Conservation (phyloP, 495 filamentous ascomycete species). For the Glutinoglossum americanum region DNA sequence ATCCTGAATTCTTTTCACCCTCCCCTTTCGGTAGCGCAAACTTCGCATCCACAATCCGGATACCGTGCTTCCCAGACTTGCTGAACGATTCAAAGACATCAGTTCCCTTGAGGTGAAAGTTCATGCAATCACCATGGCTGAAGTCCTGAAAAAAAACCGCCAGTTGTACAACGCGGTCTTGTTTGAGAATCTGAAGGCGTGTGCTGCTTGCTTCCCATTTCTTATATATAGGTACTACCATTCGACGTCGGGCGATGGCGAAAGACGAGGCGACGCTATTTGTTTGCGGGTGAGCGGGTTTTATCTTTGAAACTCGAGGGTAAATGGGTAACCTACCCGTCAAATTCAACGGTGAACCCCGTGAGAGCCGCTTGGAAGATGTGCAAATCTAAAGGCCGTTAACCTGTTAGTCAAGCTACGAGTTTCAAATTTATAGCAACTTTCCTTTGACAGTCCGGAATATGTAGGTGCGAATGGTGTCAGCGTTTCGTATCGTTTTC, state of each 20-base stretch:
- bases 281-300: background rate
- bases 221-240: conserved; percentile 78
- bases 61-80: conserved; percentile 39
- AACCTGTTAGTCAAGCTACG: background rate
- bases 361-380: conserved; percentile 55
- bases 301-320: background rate
- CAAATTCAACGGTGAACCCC: conserved; percentile 53
- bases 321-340: conserved; percentile 24
- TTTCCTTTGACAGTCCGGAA: conserved; percentile 20
- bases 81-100: conserved; percentile 56
- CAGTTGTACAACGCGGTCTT: conserved; percentile 49
- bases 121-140: conserved; percentile 65
- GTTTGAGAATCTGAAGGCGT: conserved; percentile 57
- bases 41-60: conserved; percentile 72
- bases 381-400: conserved; percentile 34
- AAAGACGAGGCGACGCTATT: conserved; percentile 42
- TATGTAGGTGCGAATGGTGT: conserved; percentile 28
- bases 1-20: conserved; percentile 36
- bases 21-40: conserved; percentile 54
- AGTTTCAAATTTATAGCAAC: background rate
- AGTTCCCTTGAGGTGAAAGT: conserved; percentile 58
- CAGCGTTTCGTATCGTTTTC: conserved; percentile 15
- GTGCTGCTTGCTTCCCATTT: conserved; percentile 62
- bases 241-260: conserved; percentile 61
- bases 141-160: conserved; percentile 71